Conservation (phyloP, 2,329 filamentous ascomycete species). For the Dactylonectria estremocensis region DNA sequence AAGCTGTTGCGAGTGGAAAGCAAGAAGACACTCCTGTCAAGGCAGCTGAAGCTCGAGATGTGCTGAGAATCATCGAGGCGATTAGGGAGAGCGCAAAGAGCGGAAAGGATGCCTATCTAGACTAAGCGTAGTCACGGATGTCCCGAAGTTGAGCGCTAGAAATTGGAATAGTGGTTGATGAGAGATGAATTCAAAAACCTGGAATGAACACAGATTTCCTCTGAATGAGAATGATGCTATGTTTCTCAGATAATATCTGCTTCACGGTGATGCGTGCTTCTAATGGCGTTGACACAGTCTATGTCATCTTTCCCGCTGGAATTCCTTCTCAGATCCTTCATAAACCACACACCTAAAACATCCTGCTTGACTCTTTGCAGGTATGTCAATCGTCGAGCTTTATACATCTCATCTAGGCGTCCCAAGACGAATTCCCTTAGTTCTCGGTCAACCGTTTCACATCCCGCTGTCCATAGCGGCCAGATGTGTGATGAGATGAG, state of each 20-base stretch:
- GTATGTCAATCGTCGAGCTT: not conserved
- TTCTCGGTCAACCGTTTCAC: not conserved
- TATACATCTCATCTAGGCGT: not conserved
- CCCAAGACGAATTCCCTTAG: not conserved
- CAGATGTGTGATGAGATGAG: not conserved
- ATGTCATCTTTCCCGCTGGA: not conserved
- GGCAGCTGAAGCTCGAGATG: conserved; percentile 66
- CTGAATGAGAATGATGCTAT: not conserved
- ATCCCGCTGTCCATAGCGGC: not conserved
- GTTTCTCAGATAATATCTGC: not conserved
- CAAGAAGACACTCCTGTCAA: conserved; percentile 68
- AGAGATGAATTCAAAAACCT: no score
- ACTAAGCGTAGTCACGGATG: not conserved
- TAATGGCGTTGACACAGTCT: not conserved
- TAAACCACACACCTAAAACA: not conserved
- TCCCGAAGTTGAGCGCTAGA: not conserved
- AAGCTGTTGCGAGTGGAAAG: conserved; percentile 62
- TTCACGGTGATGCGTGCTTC: not conserved
- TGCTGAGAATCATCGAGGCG: conserved; percentile 68
- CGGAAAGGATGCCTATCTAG: conserved; percentile 56
- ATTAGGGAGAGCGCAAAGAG: conserved; percentile 65
- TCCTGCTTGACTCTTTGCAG: not conserved
- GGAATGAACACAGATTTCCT: not conserved
- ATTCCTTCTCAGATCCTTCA: not conserved
- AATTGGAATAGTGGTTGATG: no score